Evolutionary conservation across 2,329 filamentous ascomycete species (phyloP), one percentile per base, ranked within the genome.

Genomic region (Fusarium floridanum): DNA sequence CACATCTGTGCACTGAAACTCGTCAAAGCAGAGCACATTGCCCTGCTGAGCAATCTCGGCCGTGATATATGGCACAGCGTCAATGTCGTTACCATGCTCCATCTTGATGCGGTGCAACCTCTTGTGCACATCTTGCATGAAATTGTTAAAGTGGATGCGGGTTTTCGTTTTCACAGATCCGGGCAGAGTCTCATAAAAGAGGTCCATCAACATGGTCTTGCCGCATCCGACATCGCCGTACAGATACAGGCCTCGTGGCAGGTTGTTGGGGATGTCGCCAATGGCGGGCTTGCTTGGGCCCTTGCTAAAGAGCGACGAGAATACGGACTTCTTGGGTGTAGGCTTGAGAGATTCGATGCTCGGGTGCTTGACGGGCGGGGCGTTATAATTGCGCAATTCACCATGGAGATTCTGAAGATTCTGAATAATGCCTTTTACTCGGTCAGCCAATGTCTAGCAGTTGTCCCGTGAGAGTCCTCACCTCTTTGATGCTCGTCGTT

Each of bases 141-240:
- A 99, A 83, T 98, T 98, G 86, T 98, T 95, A 84, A 99, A 99
- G 86, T 99, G 97, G 80, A 99, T 98, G 57, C 97, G 90, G 56
- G 93, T 97, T 86, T 98, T 98, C 36, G 91, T 91, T 67, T 88
- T 89, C 74, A 98, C 95, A 69, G 93, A 92, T 17, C 86, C 82
- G 0, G 97, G 97, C 24, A 98, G 86, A 0, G 96, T 98, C 74
- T 98, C 95, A 85, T 95, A 98, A 83, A 98, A 98, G 60, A 99
- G 87, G 81, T 99, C 96, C 97, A 99, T 99, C 81, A 99, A 88
- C 97, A 99, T 99, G 3, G 97, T 99, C 88, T 99, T 99, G 72
- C 97, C 97, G 79, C 95, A 97, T 45, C 97, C 97, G 3, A 99
- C 97, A 82, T 99, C 97, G 68, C 97, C 97, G 80, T 94, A 98